Conservation (phyloP, 2,329 filamentous ascomycete genomes). For the Alternaria longipes region DNA sequence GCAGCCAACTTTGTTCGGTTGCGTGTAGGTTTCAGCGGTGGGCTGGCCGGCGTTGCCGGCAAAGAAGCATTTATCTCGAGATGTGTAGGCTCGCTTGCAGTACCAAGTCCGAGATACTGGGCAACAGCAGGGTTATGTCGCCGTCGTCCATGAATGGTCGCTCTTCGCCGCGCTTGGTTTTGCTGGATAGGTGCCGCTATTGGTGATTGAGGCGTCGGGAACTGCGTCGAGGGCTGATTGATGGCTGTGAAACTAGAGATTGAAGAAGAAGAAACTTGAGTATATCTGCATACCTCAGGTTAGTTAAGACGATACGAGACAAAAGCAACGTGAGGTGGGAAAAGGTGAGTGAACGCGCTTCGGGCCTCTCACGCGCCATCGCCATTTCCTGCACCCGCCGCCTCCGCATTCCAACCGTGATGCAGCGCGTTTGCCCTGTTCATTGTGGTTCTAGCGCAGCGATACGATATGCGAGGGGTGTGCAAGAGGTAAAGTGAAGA, state of each 20-base stretch:
- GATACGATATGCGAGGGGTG: neutral
- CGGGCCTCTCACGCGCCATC: conserved; percentile 37
- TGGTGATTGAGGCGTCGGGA: conserved; percentile 22
- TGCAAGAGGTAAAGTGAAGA: conserved; percentile 1
- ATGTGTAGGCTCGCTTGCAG: conserved; percentile 26
- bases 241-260: conserved; percentile 41
- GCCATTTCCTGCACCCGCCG: conserved; percentile 13
- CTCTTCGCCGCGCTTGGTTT: conserved; percentile 12
- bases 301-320: conserved; percentile 9
- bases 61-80: conserved; percentile 28
- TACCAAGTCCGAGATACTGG: conserved; percentile 39
- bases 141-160: conserved; percentile 2
- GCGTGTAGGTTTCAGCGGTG: conserved; percentile 10
- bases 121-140: conserved; percentile 39
- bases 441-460: conserved; percentile 4
- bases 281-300: conserved; percentile 13
- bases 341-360: conserved; percentile 21
- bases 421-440: conserved; percentile 9
- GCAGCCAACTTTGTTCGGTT: conserved; percentile 23
- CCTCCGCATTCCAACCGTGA: conserved; percentile 11
- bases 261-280: neutral
- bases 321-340: conserved; percentile 7
- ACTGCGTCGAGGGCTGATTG: conserved; percentile 26
- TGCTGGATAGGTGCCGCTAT: conserved; percentile 7
- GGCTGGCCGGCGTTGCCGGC: conserved; percentile 4